Percentiles rank a stretch among this genome's conserved stretches.
phyloP scores from a whole-genome alignment of 1,284 basidiomycete genomes.

The Melampsora occidentalis region DNA sequence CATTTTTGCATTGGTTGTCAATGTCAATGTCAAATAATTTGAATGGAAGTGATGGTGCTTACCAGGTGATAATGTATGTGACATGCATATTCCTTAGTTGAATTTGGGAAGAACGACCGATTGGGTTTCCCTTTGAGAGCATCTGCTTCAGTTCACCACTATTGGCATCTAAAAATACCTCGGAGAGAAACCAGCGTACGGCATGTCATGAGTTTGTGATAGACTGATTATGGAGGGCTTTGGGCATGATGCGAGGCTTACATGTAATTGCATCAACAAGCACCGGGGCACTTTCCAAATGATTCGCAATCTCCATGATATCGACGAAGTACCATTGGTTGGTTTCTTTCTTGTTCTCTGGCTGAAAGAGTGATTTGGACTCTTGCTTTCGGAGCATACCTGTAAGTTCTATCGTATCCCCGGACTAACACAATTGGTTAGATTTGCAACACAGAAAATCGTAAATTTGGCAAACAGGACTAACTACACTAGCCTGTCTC shows the following conservation, averaged over 20 bases:
- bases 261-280: constrained; percentile 81
- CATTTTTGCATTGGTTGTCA: not conserved
- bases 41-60: constrained; percentile 1
- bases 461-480: constrained; percentile 49
- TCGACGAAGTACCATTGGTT: constrained; percentile 92
- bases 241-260: constrained; percentile 55
- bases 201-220: not conserved
- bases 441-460: constrained; percentile 13
- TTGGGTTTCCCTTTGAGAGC: constrained; percentile 71
- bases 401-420: constrained; percentile 51
- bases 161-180: constrained; percentile 47
- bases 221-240: constrained; percentile 45
- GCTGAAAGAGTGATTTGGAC: constrained; percentile 70
- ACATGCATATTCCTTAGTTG: constrained; percentile 92
- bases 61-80: constrained; percentile 96
- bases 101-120: constrained; percentile 78
- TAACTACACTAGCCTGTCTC: constrained; percentile 51
- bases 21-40: too few relatives aligned
- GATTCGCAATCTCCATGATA: constrained; percentile 73
- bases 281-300: constrained; percentile 69
- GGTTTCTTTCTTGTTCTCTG: constrained; percentile 75
- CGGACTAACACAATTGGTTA: not conserved
- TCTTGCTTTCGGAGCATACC: constrained; percentile 69
- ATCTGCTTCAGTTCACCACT: constrained; percentile 64
- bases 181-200: constrained; percentile 1